Evolutionary conservation across 441 rosid species (phyloP), one percentile per base, ranked within the genome.

Genomic region (Daphne laureola): DNA sequence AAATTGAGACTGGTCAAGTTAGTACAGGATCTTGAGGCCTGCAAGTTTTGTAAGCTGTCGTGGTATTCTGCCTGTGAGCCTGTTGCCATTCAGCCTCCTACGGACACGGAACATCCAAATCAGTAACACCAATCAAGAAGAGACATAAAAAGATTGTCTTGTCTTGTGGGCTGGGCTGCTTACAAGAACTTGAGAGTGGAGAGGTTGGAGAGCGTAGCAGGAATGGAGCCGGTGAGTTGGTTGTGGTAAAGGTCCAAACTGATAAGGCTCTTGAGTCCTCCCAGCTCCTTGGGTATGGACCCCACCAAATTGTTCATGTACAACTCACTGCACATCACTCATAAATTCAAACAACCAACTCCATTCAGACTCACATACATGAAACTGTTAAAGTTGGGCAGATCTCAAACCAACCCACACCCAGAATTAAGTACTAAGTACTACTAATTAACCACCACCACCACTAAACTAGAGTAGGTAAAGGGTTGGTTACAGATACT

Each of bases 221-320:
- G 89, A 14, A 85, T 75, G 44, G 80, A 23, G 14, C 81, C 86
- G 36, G 83, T 76, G 9, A 82, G 89, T 55, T 74, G 73, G 51
- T 85, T 82, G 51, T 70, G 78, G 65, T 82, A 82, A 8, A 85
- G 78, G 60, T 80, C 89, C 73, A 85, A 72, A 68, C 89, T 82
- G 36, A 82, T 43, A 0, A 85, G 76, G 65, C 75, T 82, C 67
- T 78, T 82, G 58, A 78, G 60, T 38, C 65, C 67, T 49, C 93
- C 89, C 4, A 80, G 63, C 47, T 80, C 87, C 67, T 73, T 57
- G 5, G 93, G 89, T 4, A 85, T 68, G 4, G 76, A 56, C 14
- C 89, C 87, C 58, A 46, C 69, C 53, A 85, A 62, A 23, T 73
- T 56, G 67, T 82, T 82, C 82, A 64, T 78, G 73, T 80, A 86